These are phyloP conservation scores for Phylloporus arenicola DNA, from an alignment of 768 basidiomycete genomes.

Conservation along the genomic window DNA sequence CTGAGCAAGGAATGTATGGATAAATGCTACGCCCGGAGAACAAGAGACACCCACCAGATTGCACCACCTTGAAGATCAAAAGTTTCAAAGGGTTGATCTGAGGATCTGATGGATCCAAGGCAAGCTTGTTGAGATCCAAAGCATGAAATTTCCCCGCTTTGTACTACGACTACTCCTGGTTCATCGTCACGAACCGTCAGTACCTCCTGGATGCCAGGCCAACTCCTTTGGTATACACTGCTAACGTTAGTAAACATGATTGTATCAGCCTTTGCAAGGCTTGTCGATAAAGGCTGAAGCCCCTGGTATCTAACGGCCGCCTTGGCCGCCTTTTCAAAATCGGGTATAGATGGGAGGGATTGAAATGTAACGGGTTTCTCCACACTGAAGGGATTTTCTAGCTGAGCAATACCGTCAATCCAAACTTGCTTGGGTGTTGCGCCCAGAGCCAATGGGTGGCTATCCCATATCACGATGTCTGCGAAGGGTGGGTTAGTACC, in stretches of 20 bases:
- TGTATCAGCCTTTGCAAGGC: constrained; percentile 30
- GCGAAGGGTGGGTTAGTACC: background rate
- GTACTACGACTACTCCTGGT: constrained; percentile 44
- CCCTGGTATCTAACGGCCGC: constrained; percentile 61
- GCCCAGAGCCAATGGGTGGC: constrained; percentile 71
- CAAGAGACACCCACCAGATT: constrained; percentile 38
- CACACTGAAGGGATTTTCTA: constrained; percentile 41
- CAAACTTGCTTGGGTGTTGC: constrained; percentile 78
- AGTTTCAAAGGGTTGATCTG: constrained; percentile 27
- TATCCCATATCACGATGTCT: constrained; percentile 76
- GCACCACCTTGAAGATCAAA: constrained; percentile 66
- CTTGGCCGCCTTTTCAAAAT: constrained; percentile 60
- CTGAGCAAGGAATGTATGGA: constrained; percentile 25
- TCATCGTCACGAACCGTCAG: constrained; percentile 10
- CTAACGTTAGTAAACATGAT: constrained; percentile 65
- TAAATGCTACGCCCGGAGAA: background rate
- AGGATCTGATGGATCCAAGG: constrained; percentile 9
- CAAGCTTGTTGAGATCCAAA: constrained; percentile 34
- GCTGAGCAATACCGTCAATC: constrained; percentile 80
- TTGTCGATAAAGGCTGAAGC: constrained; percentile 57
- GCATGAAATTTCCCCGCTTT: constrained; percentile 52
- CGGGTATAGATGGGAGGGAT: constrained; percentile 45
- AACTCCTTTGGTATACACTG: constrained; percentile 40
- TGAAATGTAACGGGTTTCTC: constrained; percentile 57
- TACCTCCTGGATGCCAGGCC: constrained; percentile 18